Evolutionary conservation across 306 rosid genomes (phyloP).

Genomic region (Acacia melanoxylon): DNA sequence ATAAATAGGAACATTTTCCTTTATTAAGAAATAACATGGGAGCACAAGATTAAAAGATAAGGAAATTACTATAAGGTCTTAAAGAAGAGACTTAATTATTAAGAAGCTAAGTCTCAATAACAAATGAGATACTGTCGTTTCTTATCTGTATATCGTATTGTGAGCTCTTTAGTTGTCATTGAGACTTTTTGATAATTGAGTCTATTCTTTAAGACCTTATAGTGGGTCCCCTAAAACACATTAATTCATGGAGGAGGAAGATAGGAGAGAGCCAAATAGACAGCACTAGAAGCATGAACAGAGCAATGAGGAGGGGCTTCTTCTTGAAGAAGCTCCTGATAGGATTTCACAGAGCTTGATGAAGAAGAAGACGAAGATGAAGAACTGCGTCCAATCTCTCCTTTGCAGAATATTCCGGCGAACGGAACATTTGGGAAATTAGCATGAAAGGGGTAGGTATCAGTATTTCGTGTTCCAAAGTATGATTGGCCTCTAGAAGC

Average conservation of each 20-base stretch:
- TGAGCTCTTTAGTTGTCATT: too few species aligned
- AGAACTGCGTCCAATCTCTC: slow-evolving; percentile 31
- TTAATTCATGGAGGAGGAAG: slow-evolving; percentile 14
- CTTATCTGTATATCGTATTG: too few species aligned
- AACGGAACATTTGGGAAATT: slow-evolving; percentile 18
- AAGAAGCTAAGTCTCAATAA: too few species aligned
- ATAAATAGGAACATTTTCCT: neutral
- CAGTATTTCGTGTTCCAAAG: slow-evolving; percentile 19
- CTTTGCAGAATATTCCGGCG: slow-evolving; percentile 33
- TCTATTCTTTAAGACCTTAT: too few species aligned
- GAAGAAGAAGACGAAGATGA: neutral
- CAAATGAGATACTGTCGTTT: too few species aligned
- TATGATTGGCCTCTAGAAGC: slow-evolving; percentile 23
- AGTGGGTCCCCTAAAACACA: too few species aligned
- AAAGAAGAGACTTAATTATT: too few species aligned
- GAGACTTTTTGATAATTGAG: too few species aligned
- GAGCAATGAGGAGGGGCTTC: slow-evolving; percentile 11
- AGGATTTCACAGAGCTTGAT: neutral
- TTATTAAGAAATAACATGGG: too few species aligned
- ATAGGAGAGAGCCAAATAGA: slow-evolving; percentile 38
- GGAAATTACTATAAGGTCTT: too few species aligned
- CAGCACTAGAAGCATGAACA: slow-evolving; percentile 35
- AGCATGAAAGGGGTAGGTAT: slow-evolving; percentile 4
- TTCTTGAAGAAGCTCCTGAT: neutral
- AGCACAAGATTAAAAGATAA: neutral